A percentile compares a stretch with the other conserved stretches of the same genome.
phyloP scores from a whole-genome alignment of 768 basidiomycete species.

The Pleurotus salmoneostramineus region DNA sequence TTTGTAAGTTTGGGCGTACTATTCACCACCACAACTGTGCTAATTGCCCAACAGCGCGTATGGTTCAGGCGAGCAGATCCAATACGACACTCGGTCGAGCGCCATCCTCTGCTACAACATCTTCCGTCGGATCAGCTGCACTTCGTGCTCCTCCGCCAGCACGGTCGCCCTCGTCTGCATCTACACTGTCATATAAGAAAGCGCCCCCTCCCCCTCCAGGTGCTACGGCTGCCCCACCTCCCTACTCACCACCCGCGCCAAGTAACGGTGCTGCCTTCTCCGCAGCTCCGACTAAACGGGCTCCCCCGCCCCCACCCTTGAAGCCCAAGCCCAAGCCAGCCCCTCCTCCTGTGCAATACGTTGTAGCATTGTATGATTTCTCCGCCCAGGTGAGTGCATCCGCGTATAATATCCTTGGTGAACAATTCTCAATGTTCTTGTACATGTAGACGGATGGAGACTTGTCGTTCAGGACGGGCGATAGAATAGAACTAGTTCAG shows the following conservation, averaged over 20 bases:
- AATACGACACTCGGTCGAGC: conserved; percentile 27
- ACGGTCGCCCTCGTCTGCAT: conserved; percentile 36
- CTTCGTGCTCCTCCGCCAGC: conserved; percentile 34
- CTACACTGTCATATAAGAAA: conserved; percentile 37
- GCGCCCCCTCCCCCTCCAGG: conserved; percentile 51
- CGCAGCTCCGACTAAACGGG: conserved; percentile 53
- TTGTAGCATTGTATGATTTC: conserved; percentile 94
- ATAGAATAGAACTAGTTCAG: conserved; percentile 87
- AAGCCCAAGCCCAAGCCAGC: conserved; percentile 79
- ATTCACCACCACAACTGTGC: background rate
- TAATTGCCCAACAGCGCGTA: conserved; percentile 42
- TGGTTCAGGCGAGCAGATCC: conserved; percentile 56
- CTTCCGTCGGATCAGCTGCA: conserved; percentile 10
- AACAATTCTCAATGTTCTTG: background rate
- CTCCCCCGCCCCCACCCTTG: conserved; percentile 88
- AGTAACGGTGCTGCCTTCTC: conserved; percentile 26
- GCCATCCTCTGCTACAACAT: conserved; percentile 25
- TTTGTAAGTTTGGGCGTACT: conserved; percentile 51
- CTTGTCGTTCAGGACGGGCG: conserved; percentile 84
- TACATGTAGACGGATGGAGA: conserved; percentile 77
- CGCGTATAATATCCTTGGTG: background rate
- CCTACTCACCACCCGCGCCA: conserved; percentile 21
- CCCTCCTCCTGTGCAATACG: conserved; percentile 62
- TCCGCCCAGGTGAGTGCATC: conserved; percentile 66
- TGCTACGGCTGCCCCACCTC: conserved; percentile 30